A percentile compares a stretch with the other conserved stretches of the same genome.
These are phyloP conservation scores for Ganoderma lingzhi DNA, from an alignment of 1,284 basidiomycete species.

Conservation along the genomic window DNA sequence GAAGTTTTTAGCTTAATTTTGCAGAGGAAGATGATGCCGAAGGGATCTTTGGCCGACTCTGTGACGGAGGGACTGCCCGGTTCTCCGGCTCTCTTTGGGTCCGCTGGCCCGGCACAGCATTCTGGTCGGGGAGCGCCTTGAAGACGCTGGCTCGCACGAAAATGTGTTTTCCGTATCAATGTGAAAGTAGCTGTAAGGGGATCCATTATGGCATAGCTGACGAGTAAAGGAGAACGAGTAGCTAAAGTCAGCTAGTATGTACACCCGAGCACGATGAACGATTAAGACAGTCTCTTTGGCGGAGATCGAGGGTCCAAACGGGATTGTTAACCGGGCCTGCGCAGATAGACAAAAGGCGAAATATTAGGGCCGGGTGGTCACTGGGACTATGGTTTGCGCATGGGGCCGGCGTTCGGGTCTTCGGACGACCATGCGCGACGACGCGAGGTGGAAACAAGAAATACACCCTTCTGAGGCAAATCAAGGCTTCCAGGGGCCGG, in stretches of 20 bases:
- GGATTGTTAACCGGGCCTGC: neutral
- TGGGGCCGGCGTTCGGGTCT: constrained; percentile 1
- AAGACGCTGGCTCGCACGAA: too few relatives aligned
- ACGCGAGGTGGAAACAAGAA: neutral
- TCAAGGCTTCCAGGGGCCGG: neutral
- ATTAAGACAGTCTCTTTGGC: neutral
- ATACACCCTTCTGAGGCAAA: constrained; percentile 6
- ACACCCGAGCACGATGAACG: constrained; percentile 6
- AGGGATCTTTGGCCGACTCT: too few relatives aligned
- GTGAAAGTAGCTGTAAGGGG: too few relatives aligned
- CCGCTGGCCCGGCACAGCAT: too few relatives aligned
- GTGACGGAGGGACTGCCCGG: too few relatives aligned
- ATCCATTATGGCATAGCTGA: neutral
- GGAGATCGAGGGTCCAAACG: constrained; percentile 1
- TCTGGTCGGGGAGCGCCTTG: too few relatives aligned
- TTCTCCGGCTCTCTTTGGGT: too few relatives aligned
- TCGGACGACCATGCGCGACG: neutral
- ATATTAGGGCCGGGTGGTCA: neutral
- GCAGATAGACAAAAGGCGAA: neutral
- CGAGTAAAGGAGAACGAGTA: neutral
- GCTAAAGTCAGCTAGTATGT: neutral
- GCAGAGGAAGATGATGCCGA: too few relatives aligned
- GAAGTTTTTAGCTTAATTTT: too few relatives aligned
- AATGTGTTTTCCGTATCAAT: too few relatives aligned
- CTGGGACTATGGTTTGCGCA: constrained; percentile 8